Base-by-base conservation (phyloP, 2,329 filamentous ascomycete species). In the Hymenoscyphus infarciens region DNA sequence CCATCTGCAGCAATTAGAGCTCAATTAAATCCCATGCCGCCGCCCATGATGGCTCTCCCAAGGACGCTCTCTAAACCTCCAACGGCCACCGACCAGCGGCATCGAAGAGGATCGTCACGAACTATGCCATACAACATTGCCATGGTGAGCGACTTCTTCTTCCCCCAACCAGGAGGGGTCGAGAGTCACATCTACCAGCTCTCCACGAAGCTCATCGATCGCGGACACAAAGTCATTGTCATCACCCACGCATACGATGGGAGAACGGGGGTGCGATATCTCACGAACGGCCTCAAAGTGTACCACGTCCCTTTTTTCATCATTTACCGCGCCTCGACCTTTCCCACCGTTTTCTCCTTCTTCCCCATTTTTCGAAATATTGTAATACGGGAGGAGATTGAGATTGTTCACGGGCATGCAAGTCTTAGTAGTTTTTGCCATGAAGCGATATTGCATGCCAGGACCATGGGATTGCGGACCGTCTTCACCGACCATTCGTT, bases 111-210 rank as follows among this genome's bases (percentile, higher is more conserved):
- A 11, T 52, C 45, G 4, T 25, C 45, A 22, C 19, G 45, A 52
- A 52, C 56, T 13, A 75, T 74, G 73, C 71, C 71, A 77, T 88
- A 87, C 76, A 88, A 86, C 73, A 88, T 88, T 78, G 86, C 86
- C 66, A 99, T 99, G 95, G 91, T 97, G 76, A 93, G 94, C 84
- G 95, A 99, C 82, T 97, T 96, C 83, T 99, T 99, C 87, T 99
- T 96, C 75, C 95, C 95, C 15, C 94, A 98, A 74, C 94, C 95
- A 59, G 93, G 95, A 74, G 95, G 95, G 71, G 87, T 99, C 68
- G 95, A 99, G 80, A 96, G 92, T 77, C 95, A 99, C 78, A 98
- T 99, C 71, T 99, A 99, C 80, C 95, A 99, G 77, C 82, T 99
- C 49, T 95, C 94, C 35, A 91, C 90, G 62, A 99, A 98, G 83